A percentile compares a stretch with the other conserved stretches of the same genome.
Conservation (phyloP, 176 grass and related monocot species). For the Guadua angustifolia region DNA sequence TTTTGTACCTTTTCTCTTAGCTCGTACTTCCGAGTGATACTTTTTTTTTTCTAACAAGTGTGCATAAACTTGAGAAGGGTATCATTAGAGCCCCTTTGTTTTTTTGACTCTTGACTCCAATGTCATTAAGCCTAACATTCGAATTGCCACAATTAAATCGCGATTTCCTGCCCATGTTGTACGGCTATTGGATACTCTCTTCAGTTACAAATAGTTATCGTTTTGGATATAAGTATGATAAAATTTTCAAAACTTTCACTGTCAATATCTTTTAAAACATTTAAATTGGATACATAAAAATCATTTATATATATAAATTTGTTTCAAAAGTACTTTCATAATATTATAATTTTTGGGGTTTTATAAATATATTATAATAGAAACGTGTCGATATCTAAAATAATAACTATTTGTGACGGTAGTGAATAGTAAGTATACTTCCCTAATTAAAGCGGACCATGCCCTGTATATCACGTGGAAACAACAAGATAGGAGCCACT, state of each 20-base stretch:
- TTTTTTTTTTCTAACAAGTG: not conserved
- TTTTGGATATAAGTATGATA: no score
- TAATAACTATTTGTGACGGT: no score
- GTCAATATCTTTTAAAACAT: no score
- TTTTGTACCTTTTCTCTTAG: not conserved
- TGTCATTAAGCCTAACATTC: constrained; percentile 33
- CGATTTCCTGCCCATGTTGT: not conserved
- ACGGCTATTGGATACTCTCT: not conserved
- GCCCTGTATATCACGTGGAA: constrained; percentile 32
- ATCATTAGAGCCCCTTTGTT: not conserved
- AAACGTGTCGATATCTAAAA: no score
- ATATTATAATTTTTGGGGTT: no score
- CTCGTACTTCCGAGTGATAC: not conserved
- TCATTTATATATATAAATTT: no score
- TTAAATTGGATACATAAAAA: no score
- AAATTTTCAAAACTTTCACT: no score
- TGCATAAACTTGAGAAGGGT: not conserved
- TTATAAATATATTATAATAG: no score
- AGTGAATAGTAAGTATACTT: not conserved
- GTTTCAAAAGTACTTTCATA: no score
- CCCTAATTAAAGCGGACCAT: constrained; percentile 4
- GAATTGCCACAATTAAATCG: constrained; percentile 10
- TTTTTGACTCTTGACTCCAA: not conserved
- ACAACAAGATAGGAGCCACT: not conserved
- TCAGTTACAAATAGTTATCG: no score